A percentile compares a stretch with the other conserved stretches of the same genome.
phyloP scores from a whole-genome alignment of 352 stramenopile species.

The Blastocystis sp. region DNA sequence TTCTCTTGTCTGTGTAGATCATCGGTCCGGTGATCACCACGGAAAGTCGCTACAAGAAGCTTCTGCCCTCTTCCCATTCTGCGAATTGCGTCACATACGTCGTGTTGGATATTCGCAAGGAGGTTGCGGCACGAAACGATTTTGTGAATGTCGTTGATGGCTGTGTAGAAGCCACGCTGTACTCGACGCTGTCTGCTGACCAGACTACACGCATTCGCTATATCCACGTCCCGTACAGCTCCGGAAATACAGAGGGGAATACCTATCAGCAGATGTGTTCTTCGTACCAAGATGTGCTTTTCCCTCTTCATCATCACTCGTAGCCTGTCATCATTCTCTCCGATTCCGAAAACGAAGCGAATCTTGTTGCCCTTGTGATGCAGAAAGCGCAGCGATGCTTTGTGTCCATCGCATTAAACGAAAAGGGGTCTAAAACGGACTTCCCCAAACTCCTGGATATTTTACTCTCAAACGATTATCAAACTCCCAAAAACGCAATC shows the following conservation, averaged over 20 bases:
- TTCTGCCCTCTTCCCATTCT: not conserved
- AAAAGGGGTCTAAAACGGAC: not conserved
- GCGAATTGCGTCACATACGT: not conserved
- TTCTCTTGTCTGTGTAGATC: not conserved
- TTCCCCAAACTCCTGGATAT: conserved; percentile 45
- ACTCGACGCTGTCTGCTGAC: not conserved
- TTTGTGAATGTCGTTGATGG: conserved; percentile 29
- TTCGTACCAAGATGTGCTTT: not conserved
- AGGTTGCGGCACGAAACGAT: conserved; percentile 16
- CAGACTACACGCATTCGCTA: not conserved
- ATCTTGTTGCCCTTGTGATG: not conserved
- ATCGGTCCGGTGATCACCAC: conserved; percentile 26
- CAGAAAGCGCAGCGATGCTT: not conserved
- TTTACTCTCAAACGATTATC: conserved; percentile 32
- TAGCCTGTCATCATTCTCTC: conserved; percentile 32
- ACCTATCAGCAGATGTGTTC: not conserved
- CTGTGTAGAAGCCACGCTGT: conserved; percentile 33
- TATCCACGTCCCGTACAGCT: conserved; percentile 15
- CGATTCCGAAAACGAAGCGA: conserved; percentile 14
- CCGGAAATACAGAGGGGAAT: not conserved
- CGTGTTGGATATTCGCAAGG: conserved; percentile 19
- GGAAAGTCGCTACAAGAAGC: conserved; percentile 6
- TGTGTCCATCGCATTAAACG: not conserved
- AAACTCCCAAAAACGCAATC: not conserved
- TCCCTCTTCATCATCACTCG: not conserved